phyloP scores from a whole-genome alignment of 441 rosid genomes.

The Viola pubescens region DNA sequence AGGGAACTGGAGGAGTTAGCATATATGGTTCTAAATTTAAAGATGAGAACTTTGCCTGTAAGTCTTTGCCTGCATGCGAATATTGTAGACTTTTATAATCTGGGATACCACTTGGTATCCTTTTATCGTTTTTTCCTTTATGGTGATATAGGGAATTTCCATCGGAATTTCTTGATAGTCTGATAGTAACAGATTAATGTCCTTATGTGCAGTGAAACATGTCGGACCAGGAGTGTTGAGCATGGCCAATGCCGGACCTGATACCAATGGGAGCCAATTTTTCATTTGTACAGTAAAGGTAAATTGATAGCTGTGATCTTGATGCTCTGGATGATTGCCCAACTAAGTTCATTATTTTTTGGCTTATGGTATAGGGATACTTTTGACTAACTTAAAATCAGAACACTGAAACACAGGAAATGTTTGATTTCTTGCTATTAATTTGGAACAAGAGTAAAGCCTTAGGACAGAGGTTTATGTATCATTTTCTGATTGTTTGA shows the following conservation, averaged over 20 bases:
- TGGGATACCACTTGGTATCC: neutral
- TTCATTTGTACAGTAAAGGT: conserved; percentile 95
- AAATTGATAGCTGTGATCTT: conserved; percentile 14
- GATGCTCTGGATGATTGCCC: conserved; percentile 9
- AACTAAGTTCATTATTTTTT: neutral
- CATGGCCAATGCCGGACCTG: conserved; percentile 98
- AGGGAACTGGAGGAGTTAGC: conserved; percentile 99
- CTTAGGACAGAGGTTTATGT: neutral
- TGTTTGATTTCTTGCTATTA: too few relatives aligned
- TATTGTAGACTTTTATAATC: neutral
- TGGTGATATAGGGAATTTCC: too few relatives aligned
- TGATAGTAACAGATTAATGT: conserved; percentile 7
- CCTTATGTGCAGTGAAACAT: conserved; percentile 60
- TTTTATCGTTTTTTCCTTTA: neutral
- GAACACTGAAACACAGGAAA: too few relatives aligned
- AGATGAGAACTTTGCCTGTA: conserved; percentile 86
- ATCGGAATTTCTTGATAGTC: too few relatives aligned
- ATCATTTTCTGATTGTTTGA: neutral
- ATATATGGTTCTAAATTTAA: conserved; percentile 78
- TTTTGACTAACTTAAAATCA: neutral
- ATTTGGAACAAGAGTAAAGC: too few relatives aligned
- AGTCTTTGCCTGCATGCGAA: conserved; percentile 24
- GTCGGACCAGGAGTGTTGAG: conserved; percentile 89
- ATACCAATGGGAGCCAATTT: conserved; percentile 96
- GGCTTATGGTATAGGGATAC: neutral